A percentile compares a stretch with the other conserved stretches of the same genome.
Evolutionary conservation across 768 basidiomycete species (phyloP).

Genomic region (Lentinula aciculospora): DNA sequence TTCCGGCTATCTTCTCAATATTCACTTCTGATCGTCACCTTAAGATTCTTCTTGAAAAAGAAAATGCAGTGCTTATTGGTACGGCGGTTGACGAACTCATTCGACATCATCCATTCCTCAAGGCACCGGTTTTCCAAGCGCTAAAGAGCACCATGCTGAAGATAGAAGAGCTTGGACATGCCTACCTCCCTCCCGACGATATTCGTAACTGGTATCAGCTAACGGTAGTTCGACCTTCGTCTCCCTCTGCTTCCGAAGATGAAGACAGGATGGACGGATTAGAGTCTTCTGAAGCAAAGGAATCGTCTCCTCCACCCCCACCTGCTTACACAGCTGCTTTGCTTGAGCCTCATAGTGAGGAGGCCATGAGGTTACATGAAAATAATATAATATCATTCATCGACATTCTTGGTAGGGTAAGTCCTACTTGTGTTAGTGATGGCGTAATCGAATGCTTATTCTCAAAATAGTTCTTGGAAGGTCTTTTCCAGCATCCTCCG

Average conservation of each 20-base stretch:
- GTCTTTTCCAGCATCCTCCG: conserved; percentile 86
- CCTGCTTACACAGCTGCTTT: not conserved
- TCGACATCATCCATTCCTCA: conserved; percentile 90
- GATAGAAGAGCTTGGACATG: conserved; percentile 69
- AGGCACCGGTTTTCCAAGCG: conserved; percentile 71
- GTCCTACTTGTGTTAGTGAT: conserved; percentile 14
- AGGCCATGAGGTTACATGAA: conserved; percentile 55
- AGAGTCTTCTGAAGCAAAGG: conserved; percentile 13
- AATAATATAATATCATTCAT: conserved; percentile 75
- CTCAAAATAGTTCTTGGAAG: conserved; percentile 78
- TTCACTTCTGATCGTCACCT: conserved; percentile 83
- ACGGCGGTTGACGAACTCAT: conserved; percentile 92
- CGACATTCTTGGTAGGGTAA: conserved; percentile 73
- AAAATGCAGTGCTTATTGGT: conserved; percentile 86
- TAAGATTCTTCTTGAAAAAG: conserved; percentile 85
- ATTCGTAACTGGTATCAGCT: conserved; percentile 66
- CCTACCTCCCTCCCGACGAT: conserved; percentile 49
- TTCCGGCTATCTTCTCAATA: conserved; percentile 78
- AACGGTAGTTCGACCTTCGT: conserved; percentile 19
- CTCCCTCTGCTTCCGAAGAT: conserved; percentile 16
- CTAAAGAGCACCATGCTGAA: conserved; percentile 63
- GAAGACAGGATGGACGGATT: conserved; percentile 50
- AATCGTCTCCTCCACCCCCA: not conserved
- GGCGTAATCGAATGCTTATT: not conserved
- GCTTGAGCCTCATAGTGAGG: conserved; percentile 17